Conservation (phyloP, 257 asterid genomes). For the Plantago ovata region DNA sequence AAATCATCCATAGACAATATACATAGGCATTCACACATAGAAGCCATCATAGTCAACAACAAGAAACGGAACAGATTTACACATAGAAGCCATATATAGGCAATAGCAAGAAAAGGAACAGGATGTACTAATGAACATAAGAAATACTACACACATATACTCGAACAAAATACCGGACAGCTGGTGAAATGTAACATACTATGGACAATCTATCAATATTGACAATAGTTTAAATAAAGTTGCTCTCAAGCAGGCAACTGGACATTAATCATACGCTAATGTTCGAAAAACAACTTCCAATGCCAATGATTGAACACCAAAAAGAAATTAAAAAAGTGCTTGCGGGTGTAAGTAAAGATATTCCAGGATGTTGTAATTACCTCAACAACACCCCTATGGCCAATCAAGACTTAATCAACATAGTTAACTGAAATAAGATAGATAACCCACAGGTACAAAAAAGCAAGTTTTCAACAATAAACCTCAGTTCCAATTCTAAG, state of each 20-base stretch:
- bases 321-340: background rate
- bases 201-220: constrained; percentile 8
- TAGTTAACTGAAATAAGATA: background rate
- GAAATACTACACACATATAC: no score
- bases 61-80: constrained; percentile 8
- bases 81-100: no score
- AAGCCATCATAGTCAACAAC: background rate
- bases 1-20: no score
- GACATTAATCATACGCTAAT: constrained; percentile 1
- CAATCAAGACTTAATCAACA: background rate
- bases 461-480: background rate
- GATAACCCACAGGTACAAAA: background rate
- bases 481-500: constrained; percentile 1
- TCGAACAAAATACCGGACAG: no score
- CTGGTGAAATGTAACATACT: background rate
- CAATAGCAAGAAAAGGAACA: no score
- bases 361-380: constrained; percentile 4
- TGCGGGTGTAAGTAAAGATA: background rate
- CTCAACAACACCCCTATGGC: no score
- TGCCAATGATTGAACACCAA: constrained; percentile 7
- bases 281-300: background rate
- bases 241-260: constrained; percentile 8
- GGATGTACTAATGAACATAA: no score
- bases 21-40: constrained; percentile 1
- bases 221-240: constrained; percentile 3